phyloP scores from a whole-genome alignment of 2,329 filamentous ascomycete species.

The Stagonosporopsis vannaccii region DNA sequence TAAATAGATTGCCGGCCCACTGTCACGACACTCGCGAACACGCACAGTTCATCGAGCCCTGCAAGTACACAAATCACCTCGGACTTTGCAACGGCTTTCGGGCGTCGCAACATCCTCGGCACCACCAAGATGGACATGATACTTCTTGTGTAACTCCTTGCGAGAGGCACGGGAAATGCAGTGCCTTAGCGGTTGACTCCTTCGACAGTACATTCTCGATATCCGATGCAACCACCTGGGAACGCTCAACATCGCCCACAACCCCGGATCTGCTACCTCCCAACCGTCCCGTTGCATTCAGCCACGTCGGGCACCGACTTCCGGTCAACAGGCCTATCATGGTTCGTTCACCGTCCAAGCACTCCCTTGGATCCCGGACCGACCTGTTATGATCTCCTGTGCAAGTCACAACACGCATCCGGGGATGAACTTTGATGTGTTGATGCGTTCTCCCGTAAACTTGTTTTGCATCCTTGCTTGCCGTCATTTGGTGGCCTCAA shows the following conservation, averaged over 20 bases:
- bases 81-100: conserved; percentile 5
- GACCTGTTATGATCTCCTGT: conserved; percentile 9
- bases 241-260: conserved; percentile 6
- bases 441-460: conserved; percentile 3
- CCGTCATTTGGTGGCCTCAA: background rate
- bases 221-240: conserved; percentile 3
- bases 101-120: conserved; percentile 8
- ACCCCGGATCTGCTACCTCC: conserved; percentile 11
- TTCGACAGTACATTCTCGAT: background rate
- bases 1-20: conserved; percentile 43
- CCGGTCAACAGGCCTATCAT: conserved; percentile 14
- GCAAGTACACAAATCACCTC: conserved; percentile 14
- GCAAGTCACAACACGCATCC: conserved; percentile 26
- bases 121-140: conserved; percentile 1
- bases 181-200: background rate
- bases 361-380: conserved; percentile 1
- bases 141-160: conserved; percentile 2
- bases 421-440: conserved; percentile 13
- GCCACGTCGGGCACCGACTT: conserved; percentile 19
- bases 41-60: conserved; percentile 14
- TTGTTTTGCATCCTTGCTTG: conserved; percentile 8
- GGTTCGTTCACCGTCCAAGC: conserved; percentile 5
- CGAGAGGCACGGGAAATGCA: conserved; percentile 1
- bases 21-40: conserved; percentile 23
- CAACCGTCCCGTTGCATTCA: conserved; percentile 17